phyloP scores from a whole-genome alignment of 441 rosid species.

The Cnidoscolus chayamansa region DNA sequence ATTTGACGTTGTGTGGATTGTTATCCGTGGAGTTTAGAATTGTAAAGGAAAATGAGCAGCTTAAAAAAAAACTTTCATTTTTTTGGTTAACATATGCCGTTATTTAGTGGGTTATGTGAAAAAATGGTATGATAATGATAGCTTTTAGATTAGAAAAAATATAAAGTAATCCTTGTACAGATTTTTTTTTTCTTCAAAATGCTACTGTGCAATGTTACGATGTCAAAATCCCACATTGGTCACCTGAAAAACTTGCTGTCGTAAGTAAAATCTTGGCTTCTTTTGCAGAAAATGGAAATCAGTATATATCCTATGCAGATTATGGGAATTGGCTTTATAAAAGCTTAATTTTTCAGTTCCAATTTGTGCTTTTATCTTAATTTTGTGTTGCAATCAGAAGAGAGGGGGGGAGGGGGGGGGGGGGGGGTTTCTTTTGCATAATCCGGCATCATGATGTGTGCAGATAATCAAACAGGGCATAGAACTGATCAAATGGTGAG shows the following conservation, averaged over 20 bases:
- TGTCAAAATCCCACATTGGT: background rate
- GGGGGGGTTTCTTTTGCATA: background rate
- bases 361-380: background rate
- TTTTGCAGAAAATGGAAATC: background rate
- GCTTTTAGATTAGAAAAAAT: background rate
- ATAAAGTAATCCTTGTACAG: background rate
- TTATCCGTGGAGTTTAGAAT: background rate
- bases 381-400: background rate
- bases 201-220: background rate
- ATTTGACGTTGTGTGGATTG: background rate
- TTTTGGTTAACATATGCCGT: background rate
- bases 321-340: background rate
- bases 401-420: background rate
- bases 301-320: background rate
- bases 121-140: background rate
- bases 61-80: background rate
- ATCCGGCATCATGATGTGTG: conserved; percentile 17
- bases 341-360: background rate
- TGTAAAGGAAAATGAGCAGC: background rate
- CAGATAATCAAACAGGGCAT: conserved; percentile 42
- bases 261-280: background rate
- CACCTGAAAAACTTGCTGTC: background rate
- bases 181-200: background rate
- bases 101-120: background rate
- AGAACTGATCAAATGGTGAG: conserved; percentile 28